Evolutionary conservation across 129 eudicot species (phyloP).

Genomic region (Glebionis coronaria): DNA sequence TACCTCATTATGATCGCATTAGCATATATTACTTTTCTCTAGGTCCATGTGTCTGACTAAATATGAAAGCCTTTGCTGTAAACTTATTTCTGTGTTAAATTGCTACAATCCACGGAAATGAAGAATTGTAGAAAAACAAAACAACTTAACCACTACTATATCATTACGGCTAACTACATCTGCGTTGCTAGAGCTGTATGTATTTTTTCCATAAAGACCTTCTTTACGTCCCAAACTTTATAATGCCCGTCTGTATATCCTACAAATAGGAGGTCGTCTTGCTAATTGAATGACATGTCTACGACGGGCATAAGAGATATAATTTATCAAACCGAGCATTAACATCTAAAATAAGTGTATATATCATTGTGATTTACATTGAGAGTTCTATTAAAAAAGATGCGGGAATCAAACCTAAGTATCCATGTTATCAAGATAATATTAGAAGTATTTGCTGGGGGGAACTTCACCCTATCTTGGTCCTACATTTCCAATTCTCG

Average conservation of each 20-base stretch:
- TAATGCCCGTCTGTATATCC: constrained; percentile 91
- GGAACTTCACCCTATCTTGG: too few relatives aligned
- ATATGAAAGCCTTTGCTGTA: too few relatives aligned
- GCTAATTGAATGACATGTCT: constrained; percentile 94
- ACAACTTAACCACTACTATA: constrained; percentile 72
- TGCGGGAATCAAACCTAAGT: constrained; percentile 51
- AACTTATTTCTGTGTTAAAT: too few relatives aligned
- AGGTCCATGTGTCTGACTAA: too few relatives aligned
- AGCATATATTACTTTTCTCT: too few relatives aligned
- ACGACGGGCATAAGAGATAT: constrained; percentile 74
- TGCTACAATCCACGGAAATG: constrained; percentile 64
- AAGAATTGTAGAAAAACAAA: constrained; percentile 59
- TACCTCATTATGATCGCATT: too few relatives aligned
- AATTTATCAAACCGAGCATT: constrained; percentile 76
- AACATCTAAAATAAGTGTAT: constrained; percentile 47
- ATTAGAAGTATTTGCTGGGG: constrained; percentile 80
- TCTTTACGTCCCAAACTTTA: constrained; percentile 87
- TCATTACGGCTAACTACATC: constrained; percentile 86
- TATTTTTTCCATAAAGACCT: constrained; percentile 52
- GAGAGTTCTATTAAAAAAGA: constrained; percentile 11
- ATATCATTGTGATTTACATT: constrained; percentile 1
- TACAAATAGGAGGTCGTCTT: constrained; percentile 89
- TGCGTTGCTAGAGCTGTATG: constrained; percentile 90
- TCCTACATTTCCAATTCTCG: too few relatives aligned
- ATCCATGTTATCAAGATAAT: constrained; percentile 74